These are phyloP conservation scores for Trametes coccinea DNA, from an alignment of 768 basidiomycete genomes.

Conservation along the genomic window DNA sequence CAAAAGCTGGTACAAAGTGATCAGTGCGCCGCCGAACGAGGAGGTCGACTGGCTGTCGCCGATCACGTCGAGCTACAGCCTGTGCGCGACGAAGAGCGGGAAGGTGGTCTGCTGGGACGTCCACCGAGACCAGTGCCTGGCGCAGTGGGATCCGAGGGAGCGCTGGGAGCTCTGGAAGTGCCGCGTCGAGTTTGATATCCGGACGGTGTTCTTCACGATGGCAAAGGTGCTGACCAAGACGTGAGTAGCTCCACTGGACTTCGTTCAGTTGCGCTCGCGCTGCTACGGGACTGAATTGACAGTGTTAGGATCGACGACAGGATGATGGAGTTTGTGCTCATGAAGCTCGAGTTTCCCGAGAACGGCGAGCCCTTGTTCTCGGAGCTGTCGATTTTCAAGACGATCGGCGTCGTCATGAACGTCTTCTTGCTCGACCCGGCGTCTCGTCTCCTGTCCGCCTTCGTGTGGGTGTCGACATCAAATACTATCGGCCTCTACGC, in stretches of 20 bases:
- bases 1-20: constrained; percentile 62
- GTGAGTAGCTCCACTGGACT: constrained; percentile 11
- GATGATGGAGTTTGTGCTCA: constrained; percentile 70
- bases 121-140: constrained; percentile 56
- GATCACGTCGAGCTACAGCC: constrained; percentile 71
- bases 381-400: constrained; percentile 62
- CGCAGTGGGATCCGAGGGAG: constrained; percentile 65
- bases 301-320: constrained; percentile 45
- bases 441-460: constrained; percentile 60
- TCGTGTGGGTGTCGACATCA: constrained; percentile 61
- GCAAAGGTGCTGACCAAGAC: constrained; percentile 51
- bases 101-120: constrained; percentile 81
- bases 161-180: constrained; percentile 80
- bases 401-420: constrained; percentile 72
- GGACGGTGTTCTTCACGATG: constrained; percentile 76
- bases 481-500: constrained; percentile 64
- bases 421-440: constrained; percentile 72
- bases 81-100: constrained; percentile 77
- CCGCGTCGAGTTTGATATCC: constrained; percentile 70
- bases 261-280: not conserved
- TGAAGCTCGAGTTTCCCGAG: constrained; percentile 63
- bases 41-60: constrained; percentile 79
- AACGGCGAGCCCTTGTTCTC: constrained; percentile 48
- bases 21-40: constrained; percentile 64
- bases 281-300: not conserved